These are phyloP conservation scores for Arthrocladium fulminans DNA, from an alignment of 2,329 filamentous ascomycete species.

Conservation along the genomic window DNA sequence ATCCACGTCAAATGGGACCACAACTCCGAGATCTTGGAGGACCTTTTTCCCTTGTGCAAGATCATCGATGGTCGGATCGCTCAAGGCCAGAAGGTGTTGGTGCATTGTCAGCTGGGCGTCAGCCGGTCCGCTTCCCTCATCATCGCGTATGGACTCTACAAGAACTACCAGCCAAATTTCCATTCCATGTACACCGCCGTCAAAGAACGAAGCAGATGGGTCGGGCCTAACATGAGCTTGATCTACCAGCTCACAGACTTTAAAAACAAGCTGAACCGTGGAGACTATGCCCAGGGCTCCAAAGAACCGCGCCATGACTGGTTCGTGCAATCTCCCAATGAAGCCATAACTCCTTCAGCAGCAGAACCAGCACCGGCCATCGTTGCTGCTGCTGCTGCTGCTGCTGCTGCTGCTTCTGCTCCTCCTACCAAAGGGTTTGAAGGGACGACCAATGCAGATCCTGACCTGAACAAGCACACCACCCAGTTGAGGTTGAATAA, in stretches of 20 bases:
- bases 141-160: constrained; percentile 57
- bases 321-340: constrained; percentile 12
- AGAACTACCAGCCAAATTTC: constrained; percentile 52
- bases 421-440: neutral
- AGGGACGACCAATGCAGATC: neutral
- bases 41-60: constrained; percentile 51
- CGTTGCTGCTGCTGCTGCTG: neutral
- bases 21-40: constrained; percentile 58
- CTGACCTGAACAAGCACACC: constrained; percentile 3
- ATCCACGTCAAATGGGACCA: constrained; percentile 60
- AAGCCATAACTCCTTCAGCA: constrained; percentile 1
- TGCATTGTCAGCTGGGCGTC: constrained; percentile 58
- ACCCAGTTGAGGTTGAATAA: constrained; percentile 14
- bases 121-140: constrained; percentile 58
- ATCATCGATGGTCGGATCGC: constrained; percentile 52
- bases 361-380: neutral
- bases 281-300: constrained; percentile 19
- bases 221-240: constrained; percentile 60
- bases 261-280: constrained; percentile 34
- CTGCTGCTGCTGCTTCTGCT: neutral
- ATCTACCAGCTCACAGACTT: constrained; percentile 62
- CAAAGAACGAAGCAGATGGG: constrained; percentile 57
- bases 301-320: constrained; percentile 14
- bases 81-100: constrained; percentile 50
- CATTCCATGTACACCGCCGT: constrained; percentile 57